Evolutionary conservation across 345 rosid species (phyloP).

Genomic region (Populus tremula): DNA sequence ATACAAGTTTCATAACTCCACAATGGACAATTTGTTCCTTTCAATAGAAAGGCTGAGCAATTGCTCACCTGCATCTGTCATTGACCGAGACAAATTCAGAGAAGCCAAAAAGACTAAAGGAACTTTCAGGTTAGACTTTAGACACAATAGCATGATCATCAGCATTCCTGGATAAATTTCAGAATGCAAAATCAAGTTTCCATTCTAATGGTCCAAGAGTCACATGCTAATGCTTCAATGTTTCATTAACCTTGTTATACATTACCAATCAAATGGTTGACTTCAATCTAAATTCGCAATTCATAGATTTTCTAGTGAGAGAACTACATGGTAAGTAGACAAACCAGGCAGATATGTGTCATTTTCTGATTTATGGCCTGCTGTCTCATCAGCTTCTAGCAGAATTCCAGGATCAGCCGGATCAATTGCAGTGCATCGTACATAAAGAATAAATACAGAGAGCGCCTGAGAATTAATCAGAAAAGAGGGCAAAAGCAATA

Average conservation of each 20-base stretch:
- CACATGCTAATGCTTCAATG: background rate
- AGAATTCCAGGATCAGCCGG: slow-evolving; percentile 95
- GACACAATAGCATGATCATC: background rate
- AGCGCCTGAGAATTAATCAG: slow-evolving; percentile 50
- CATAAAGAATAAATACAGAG: slow-evolving; percentile 68
- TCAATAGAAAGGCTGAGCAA: background rate
- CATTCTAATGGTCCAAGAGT: background rate
- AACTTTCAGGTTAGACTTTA: background rate
- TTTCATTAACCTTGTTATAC: background rate
- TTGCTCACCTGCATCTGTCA: background rate
- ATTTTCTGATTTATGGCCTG: slow-evolving; percentile 55
- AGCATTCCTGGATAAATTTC: background rate
- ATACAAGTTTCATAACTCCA: background rate
- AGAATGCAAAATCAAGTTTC: background rate
- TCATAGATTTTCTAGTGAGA: background rate
- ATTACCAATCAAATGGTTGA: background rate
- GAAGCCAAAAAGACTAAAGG: background rate
- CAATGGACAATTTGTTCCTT: background rate
- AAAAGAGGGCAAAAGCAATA: slow-evolving; percentile 6
- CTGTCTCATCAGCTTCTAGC: slow-evolving; percentile 47
- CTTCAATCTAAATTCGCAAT: background rate
- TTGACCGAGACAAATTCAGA: background rate
- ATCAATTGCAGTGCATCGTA: slow-evolving; percentile 83
- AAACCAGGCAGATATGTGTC: slow-evolving; percentile 46
- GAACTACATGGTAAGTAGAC: slow-evolving; percentile 4